These are phyloP conservation scores for Niebla homalea DNA, from an alignment of 495 filamentous ascomycete genomes.

Conservation along the genomic window DNA sequence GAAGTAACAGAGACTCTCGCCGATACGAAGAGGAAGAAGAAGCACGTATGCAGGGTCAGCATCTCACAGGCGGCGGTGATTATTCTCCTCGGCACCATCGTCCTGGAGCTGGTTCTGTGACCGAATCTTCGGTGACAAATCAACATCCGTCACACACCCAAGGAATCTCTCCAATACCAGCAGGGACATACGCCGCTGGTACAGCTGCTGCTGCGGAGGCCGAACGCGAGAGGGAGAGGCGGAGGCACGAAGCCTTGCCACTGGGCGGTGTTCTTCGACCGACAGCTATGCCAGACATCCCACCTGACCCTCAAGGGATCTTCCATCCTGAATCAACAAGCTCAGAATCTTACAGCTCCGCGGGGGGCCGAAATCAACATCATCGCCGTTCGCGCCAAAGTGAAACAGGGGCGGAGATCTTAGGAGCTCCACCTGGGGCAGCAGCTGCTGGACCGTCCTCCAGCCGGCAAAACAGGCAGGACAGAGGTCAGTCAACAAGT, in stretches of 20 bases:
- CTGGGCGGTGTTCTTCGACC: slow-evolving; percentile 11
- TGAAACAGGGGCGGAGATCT: slow-evolving; percentile 25
- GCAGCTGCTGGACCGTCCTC: slow-evolving; percentile 34
- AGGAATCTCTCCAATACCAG: slow-evolving; percentile 26
- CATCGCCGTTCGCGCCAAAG: slow-evolving; percentile 28
- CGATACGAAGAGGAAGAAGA: slow-evolving; percentile 52
- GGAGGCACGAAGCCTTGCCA: slow-evolving; percentile 7
- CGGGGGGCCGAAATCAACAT: slow-evolving; percentile 33
- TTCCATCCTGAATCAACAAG: slow-evolving; percentile 44
- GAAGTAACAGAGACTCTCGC: slow-evolving; percentile 48
- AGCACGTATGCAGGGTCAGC: slow-evolving; percentile 38
- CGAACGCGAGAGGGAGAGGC: not conserved
- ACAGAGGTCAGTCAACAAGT: slow-evolving; percentile 13
- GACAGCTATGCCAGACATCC: slow-evolving; percentile 29
- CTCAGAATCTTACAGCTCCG: slow-evolving; percentile 41
- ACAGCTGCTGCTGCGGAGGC: slow-evolving; percentile 17
- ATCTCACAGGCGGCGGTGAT: slow-evolving; percentile 48
- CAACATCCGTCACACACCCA: slow-evolving; percentile 17
- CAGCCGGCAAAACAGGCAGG: slow-evolving; percentile 27
- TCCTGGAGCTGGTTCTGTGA: slow-evolving; percentile 31
- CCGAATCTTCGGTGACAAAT: slow-evolving; percentile 33
- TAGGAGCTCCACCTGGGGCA: slow-evolving; percentile 31
- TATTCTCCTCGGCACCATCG: slow-evolving; percentile 37
- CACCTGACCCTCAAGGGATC: slow-evolving; percentile 35
- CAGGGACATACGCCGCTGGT: slow-evolving; percentile 24